Base-by-base conservation (phyloP, 768 basidiomycete genomes). In the Trametes meyenii region DNA sequence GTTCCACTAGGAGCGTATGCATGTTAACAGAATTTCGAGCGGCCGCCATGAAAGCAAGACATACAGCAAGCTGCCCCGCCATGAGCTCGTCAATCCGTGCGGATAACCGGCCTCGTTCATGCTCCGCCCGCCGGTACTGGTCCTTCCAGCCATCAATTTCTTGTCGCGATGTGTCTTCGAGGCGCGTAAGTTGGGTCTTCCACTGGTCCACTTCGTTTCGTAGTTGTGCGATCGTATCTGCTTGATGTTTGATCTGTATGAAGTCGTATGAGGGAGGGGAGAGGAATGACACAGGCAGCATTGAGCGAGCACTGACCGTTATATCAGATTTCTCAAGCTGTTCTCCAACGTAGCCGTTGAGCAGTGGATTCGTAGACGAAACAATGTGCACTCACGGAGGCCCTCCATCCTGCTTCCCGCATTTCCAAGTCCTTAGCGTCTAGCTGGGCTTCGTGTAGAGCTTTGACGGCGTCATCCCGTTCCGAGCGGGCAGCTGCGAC, bases 131-230 rank as follows among this genome's bases (percentile, higher is more conserved):
- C 39, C 86, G 75, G 71, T 89, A 91, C 66, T 90, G 88, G 21
- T 89, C 89, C 71, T 91, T 90, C 90, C 90, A 92, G 66, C 87
- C 87, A 55, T 79, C 77, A 0, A 88, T 83, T 61, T 81, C 79
- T 33, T 74, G 74, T 49, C 78, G 74, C 11, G 79, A 77, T 1
- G 78, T 73, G 55, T 82, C 81, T 53, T 81, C 79, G 29, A 79
- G 71, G 29, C 80, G 78, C 21, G 76, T 68, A 50, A 79, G 77
- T 66, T 91, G 90, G 51, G 86, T 84, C 72, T 89, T 90, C 88
- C 88, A 90, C 55, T 90, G 88, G 0, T 73, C 75, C 0, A 83
- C 77, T 70, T 92, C 89, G 50, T 86, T 80, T 24, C 84, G 82
- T 33, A 90, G 77, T 55, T 85, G 85, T 1, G 78, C 70, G 54